These are phyloP conservation scores for Aspergillus pseudonomiae DNA, from an alignment of 2,329 filamentous ascomycete genomes.

Conservation along the genomic window DNA sequence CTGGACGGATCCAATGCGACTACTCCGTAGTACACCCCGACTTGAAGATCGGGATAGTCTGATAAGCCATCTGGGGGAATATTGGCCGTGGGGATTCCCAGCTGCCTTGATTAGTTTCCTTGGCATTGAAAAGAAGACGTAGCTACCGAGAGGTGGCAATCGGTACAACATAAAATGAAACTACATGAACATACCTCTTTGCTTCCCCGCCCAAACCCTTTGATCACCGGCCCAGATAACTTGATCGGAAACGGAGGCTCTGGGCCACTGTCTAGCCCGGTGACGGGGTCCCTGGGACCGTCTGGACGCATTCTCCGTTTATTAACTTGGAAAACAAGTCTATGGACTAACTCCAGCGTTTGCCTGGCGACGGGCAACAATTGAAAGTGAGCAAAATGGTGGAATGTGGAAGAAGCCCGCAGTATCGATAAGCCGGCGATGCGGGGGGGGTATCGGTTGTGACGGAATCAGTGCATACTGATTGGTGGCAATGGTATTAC, in stretches of 20 bases:
- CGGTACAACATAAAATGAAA: not conserved
- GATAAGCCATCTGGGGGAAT: conserved; percentile 70
- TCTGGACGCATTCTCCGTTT: conserved; percentile 48
- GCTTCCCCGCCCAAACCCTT: conserved; percentile 90
- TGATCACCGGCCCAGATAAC: conserved; percentile 84
- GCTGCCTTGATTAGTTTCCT: conserved; percentile 53
- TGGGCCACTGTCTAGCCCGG: conserved; percentile 74
- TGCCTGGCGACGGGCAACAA: not conserved
- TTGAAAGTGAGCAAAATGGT: conserved; percentile 1
- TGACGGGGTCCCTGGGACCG: conserved; percentile 66
- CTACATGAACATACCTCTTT: conserved; percentile 67
- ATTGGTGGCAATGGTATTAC: not conserved
- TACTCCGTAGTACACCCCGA: conserved; percentile 93
- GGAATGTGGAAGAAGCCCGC: conserved; percentile 1
- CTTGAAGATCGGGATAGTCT: conserved; percentile 61
- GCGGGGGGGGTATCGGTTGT: not conserved
- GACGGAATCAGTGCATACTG: not conserved
- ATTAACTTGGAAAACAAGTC: not conserved
- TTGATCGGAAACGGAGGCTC: conserved; percentile 77
- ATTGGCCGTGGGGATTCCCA: conserved; percentile 96
- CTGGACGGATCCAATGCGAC: conserved; percentile 65
- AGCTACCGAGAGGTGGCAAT: not conserved
- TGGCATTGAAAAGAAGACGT: not conserved
- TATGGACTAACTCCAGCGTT: not conserved
- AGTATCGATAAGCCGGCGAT: not conserved